Evolutionary conservation across 495 filamentous ascomycete genomes (phyloP).

Genomic region (Acidiella bohemica): DNA sequence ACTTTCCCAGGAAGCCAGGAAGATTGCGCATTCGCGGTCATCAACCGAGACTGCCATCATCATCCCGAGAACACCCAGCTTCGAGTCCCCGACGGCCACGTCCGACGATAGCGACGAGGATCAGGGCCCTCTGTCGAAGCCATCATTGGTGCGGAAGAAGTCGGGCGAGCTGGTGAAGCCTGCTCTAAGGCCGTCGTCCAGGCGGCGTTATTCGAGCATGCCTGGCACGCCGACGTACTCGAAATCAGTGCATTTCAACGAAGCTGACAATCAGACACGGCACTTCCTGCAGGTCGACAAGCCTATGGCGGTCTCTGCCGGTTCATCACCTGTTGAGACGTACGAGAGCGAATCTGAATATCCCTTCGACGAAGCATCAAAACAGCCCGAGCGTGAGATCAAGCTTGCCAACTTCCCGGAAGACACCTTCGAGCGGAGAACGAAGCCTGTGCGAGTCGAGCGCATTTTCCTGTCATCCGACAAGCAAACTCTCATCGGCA

Average conservation of each 20-base stretch:
- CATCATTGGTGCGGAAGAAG: slow-evolving; percentile 90
- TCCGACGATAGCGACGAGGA: slow-evolving; percentile 36
- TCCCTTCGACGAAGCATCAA: slow-evolving; percentile 50
- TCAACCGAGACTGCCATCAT: slow-evolving; percentile 55
- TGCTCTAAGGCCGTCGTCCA: slow-evolving; percentile 64
- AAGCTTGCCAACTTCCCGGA: slow-evolving; percentile 67
- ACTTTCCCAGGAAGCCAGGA: slow-evolving; percentile 44
- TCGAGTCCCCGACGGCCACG: slow-evolving; percentile 17
- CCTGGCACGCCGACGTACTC: slow-evolving; percentile 90
- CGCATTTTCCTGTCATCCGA: slow-evolving; percentile 74
- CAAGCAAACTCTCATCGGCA: slow-evolving; percentile 70
- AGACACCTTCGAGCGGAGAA: slow-evolving; percentile 48
- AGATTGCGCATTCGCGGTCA: slow-evolving; percentile 68
- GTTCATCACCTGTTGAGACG: slow-evolving; percentile 82
- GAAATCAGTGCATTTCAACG: slow-evolving; percentile 93
- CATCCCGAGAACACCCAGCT: slow-evolving; percentile 13
- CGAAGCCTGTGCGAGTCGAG: slow-evolving; percentile 61
- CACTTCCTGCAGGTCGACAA: slow-evolving; percentile 90
- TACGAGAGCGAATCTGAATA: slow-evolving; percentile 76
- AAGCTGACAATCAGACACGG: slow-evolving; percentile 82
- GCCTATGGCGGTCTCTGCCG: slow-evolving; percentile 85
- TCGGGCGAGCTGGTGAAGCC: slow-evolving; percentile 93
- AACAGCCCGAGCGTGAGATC: slow-evolving; percentile 80
- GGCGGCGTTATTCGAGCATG: slow-evolving; percentile 84
- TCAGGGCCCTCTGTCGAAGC: slow-evolving; percentile 51